phyloP scores from a whole-genome alignment of 257 asterid genomes.

The Solanum raphanifolium region DNA sequence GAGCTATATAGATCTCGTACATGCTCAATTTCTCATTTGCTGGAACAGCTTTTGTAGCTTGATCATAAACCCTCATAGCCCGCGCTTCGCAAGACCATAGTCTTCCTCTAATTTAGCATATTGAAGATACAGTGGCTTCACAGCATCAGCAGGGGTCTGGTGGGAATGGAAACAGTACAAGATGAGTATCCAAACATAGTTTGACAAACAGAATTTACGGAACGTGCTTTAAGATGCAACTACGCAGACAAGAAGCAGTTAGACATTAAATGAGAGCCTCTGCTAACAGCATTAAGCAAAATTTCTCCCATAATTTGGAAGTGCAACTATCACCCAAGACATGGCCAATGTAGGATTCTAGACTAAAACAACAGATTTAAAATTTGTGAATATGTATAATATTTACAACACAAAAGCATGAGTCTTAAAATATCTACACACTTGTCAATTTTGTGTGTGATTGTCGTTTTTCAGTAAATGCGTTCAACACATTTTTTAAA shows the following conservation, averaged over 20 bases:
- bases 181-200: slow-evolving; percentile 15
- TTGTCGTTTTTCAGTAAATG: too few species aligned
- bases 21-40: slow-evolving; percentile 74
- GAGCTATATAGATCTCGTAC: slow-evolving; percentile 89
- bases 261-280: neutral
- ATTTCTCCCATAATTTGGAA: neutral
- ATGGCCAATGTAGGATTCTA: neutral
- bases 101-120: slow-evolving; percentile 95
- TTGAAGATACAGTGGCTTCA: slow-evolving; percentile 80
- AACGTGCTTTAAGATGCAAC: neutral
- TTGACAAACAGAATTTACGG: neutral
- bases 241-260: neutral
- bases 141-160: slow-evolving; percentile 90
- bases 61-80: slow-evolving; percentile 84
- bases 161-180: neutral
- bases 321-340: neutral
- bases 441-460: too few species aligned
- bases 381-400: too few species aligned
- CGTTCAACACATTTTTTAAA: too few species aligned
- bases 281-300: neutral
- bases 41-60: slow-evolving; percentile 92
- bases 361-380: neutral
- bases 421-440: too few species aligned
- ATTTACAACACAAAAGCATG: too few species aligned
- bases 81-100: slow-evolving; percentile 83